Percentiles rank a stretch among this genome's conserved stretches.
These are phyloP conservation scores for Paramyrothecium roridum DNA, from an alignment of 2,329 filamentous ascomycete species.

Conservation along the genomic window DNA sequence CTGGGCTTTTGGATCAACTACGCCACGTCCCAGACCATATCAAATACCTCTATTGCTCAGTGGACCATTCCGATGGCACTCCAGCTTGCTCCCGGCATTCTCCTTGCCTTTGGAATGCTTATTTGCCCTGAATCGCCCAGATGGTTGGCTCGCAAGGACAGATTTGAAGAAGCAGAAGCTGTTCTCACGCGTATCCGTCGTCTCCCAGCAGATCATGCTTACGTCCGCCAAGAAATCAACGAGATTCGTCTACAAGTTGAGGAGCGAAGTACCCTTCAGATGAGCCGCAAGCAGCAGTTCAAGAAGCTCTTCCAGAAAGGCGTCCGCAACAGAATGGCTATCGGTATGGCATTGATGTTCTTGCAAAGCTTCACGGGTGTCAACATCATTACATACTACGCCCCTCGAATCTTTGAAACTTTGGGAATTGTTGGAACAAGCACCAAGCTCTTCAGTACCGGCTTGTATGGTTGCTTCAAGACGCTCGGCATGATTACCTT, in stretches of 20 bases:
- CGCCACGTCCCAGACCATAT: conserved; percentile 20
- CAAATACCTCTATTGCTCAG: conserved; percentile 24
- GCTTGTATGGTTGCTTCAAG: conserved; percentile 37
- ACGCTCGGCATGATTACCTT: conserved; percentile 32
- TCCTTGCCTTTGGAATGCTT: conserved; percentile 52
- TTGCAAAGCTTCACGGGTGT: conserved; percentile 37
- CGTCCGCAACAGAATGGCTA: conserved; percentile 28
- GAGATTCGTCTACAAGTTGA: conserved; percentile 58
- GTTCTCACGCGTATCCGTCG: conserved; percentile 30
- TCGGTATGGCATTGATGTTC: conserved; percentile 51
- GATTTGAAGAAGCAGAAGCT: conserved; percentile 44
- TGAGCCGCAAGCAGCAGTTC: conserved; percentile 20
- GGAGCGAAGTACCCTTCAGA: conserved; percentile 32
- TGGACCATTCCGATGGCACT: conserved; percentile 57
- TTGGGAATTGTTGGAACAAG: conserved; percentile 30
- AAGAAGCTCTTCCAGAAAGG: conserved; percentile 32
- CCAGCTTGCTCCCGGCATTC: conserved; percentile 52
- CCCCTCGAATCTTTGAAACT: conserved; percentile 30
- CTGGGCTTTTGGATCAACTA: conserved; percentile 37
- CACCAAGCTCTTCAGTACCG: conserved; percentile 32
- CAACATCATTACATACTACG: conserved; percentile 61
- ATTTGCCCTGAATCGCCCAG: conserved; percentile 59
- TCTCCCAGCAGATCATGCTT: conserved; percentile 30
- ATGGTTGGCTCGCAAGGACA: conserved; percentile 55
- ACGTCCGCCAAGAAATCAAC: conserved; percentile 43